Evolutionary conservation across 345 rosid species (phyloP).

Genomic region (Diplotaxis tenuifolia): DNA sequence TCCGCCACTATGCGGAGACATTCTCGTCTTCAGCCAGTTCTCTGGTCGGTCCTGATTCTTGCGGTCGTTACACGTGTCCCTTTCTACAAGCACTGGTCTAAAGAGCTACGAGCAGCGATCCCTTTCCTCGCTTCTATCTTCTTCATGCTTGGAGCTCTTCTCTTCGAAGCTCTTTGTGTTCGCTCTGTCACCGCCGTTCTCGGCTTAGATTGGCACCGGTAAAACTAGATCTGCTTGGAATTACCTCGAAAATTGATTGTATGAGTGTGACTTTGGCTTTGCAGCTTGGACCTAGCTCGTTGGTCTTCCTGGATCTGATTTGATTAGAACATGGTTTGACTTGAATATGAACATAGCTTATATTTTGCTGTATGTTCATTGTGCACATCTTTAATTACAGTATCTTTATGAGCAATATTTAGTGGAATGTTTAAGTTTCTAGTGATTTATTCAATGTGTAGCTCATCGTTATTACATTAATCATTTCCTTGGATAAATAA

Average conservation of each 20-base stretch:
- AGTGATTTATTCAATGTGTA: neutral
- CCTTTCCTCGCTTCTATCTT: slow-evolving; percentile 76
- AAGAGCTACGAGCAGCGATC: slow-evolving; percentile 66
- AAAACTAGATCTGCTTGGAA: slow-evolving; percentile 24
- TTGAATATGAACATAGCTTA: neutral
- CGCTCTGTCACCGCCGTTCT: slow-evolving; percentile 88
- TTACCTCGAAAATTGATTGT: neutral
- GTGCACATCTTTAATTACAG: neutral
- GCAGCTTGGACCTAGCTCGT: neutral
- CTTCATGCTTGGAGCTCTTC: slow-evolving; percentile 73
- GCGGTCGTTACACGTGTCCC: slow-evolving; percentile 70
- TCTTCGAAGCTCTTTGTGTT: slow-evolving; percentile 79
- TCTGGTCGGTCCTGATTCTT: slow-evolving; percentile 69
- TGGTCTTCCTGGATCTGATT: slow-evolving; percentile 8
- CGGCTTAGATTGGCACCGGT: slow-evolving; percentile 94
- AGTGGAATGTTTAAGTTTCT: neutral
- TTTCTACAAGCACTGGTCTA: slow-evolving; percentile 78
- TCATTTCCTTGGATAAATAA: neutral
- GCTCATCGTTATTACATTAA: neutral
- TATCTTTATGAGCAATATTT: neutral
- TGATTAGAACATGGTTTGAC: slow-evolving; percentile 6
- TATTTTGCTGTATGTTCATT: neutral
- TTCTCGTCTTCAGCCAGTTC: slow-evolving; percentile 75
- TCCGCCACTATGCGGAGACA: too few species aligned
- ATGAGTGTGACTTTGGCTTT: neutral